Percentiles rank a stretch among this genome's conserved stretches.
Conservation (phyloP, 2,329 filamentous ascomycete genomes). For the Claviceps pazoutovae region DNA sequence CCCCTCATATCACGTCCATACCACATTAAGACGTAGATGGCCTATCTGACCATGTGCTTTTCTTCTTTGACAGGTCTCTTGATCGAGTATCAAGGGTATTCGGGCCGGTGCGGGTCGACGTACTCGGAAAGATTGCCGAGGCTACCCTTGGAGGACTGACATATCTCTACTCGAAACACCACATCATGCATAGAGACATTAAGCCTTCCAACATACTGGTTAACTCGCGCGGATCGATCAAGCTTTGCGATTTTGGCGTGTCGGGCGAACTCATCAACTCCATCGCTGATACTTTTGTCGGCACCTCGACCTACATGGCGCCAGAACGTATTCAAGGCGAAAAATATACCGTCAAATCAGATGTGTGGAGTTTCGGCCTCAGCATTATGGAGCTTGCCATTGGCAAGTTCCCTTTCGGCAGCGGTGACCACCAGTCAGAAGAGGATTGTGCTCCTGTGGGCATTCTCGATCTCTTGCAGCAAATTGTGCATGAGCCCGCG, state of each 20-base stretch:
- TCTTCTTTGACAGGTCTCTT: slow-evolving; percentile 49
- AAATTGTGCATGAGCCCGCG: slow-evolving; percentile 92
- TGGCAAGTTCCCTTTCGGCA: slow-evolving; percentile 87
- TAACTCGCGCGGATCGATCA: slow-evolving; percentile 88
- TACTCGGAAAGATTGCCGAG: slow-evolving; percentile 94
- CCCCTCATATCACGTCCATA: neutral
- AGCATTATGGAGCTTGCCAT: slow-evolving; percentile 95
- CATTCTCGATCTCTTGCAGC: slow-evolving; percentile 88
- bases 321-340: slow-evolving; percentile 95
- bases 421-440: slow-evolving; percentile 56
- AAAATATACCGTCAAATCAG: slow-evolving; percentile 93
- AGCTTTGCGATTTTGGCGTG: slow-evolving; percentile 97
- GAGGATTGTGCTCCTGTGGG: slow-evolving; percentile 76
- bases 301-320: slow-evolving; percentile 98
- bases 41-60: neutral
- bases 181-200: slow-evolving; percentile 98
- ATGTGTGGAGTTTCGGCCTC: slow-evolving; percentile 96
- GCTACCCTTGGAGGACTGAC: slow-evolving; percentile 85
- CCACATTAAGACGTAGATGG: neutral
- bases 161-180: slow-evolving; percentile 88
- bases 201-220: slow-evolving; percentile 96
- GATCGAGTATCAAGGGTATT: slow-evolving; percentile 91
- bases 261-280: slow-evolving; percentile 96
- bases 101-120: slow-evolving; percentile 87
- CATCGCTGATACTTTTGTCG: slow-evolving; percentile 94